Percentiles rank a stretch among this genome's conserved stretches.
phyloP scores from a whole-genome alignment of 2,329 filamentous ascomycete genomes.

The Ciborinia camelliae region DNA sequence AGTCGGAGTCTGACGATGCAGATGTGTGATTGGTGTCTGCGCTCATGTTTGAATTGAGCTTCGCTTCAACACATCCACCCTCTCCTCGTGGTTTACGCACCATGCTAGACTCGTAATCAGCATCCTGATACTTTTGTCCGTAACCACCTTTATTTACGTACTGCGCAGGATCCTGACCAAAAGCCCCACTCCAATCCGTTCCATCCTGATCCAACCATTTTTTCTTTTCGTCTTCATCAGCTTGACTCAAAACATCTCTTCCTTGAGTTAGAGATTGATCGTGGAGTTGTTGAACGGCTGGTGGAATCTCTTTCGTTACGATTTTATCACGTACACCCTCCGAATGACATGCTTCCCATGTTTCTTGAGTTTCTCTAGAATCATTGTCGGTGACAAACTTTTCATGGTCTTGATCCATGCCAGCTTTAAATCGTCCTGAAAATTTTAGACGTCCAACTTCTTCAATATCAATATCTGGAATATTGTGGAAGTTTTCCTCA shows the following conservation, averaged over 20 bases:
- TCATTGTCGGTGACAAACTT: constrained; percentile 83
- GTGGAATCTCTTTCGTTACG: constrained; percentile 71
- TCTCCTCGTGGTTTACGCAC: constrained; percentile 12
- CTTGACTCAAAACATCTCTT: constrained; percentile 74
- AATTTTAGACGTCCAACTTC: constrained; percentile 82
- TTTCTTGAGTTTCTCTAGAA: constrained; percentile 87
- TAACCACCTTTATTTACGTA: constrained; percentile 26
- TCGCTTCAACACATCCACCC: constrained; percentile 9
- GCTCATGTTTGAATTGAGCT: constrained; percentile 37
- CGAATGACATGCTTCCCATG: constrained; percentile 86
- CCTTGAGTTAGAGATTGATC: constrained; percentile 76
- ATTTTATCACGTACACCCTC: constrained; percentile 76
- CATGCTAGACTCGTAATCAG: constrained; percentile 22
- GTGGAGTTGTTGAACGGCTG: constrained; percentile 70
- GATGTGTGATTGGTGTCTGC: constrained; percentile 20
- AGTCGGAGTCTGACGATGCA: constrained; percentile 25
- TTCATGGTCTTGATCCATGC: constrained; percentile 82
- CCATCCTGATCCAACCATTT: constrained; percentile 78
- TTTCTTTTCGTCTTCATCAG: constrained; percentile 66
- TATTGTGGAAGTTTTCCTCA: constrained; percentile 64
- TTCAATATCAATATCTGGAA: constrained; percentile 72
- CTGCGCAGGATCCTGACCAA: constrained; percentile 67
- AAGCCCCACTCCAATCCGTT: constrained; percentile 82
- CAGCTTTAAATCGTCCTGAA: constrained; percentile 78
- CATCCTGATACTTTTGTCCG: constrained; percentile 10